phyloP scores from a whole-genome alignment of 2,329 filamentous ascomycete genomes.

The Talaromyces albobiverticillius region DNA sequence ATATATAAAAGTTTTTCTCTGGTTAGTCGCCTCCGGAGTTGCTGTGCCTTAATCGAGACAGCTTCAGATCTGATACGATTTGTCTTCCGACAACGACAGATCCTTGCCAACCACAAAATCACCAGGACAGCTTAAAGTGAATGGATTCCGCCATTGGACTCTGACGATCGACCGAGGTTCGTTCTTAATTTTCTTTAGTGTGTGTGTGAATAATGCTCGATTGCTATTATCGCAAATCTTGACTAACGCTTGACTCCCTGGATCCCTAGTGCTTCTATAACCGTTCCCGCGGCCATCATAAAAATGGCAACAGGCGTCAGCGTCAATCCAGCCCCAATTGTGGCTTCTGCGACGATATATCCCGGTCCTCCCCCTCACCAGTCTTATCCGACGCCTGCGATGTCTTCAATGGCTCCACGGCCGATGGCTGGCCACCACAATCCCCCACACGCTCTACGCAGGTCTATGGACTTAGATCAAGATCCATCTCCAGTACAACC shows the following conservation, averaged over 20 bases:
- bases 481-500: slow-evolving; percentile 27
- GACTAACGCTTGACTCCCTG: not conserved
- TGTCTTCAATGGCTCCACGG: slow-evolving; percentile 15
- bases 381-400: slow-evolving; percentile 37
- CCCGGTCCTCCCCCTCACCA: slow-evolving; percentile 39
- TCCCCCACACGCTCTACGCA: slow-evolving; percentile 41
- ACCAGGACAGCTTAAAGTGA: slow-evolving; percentile 15
- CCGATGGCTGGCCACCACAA: slow-evolving; percentile 34
- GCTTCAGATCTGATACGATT: not conserved
- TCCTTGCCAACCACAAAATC: not conserved
- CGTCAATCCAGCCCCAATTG: slow-evolving; percentile 37
- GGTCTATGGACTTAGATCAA: slow-evolving; percentile 42
- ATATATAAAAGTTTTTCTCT: not conserved
- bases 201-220: too few species aligned
- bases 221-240: too few species aligned
- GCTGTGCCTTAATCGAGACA: not conserved
- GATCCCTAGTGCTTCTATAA: not conserved
- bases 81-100: not conserved
- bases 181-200: slow-evolving; percentile 16
- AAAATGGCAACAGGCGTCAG: slow-evolving; percentile 29
- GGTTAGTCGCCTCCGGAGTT: not conserved
- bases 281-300: slow-evolving; percentile 14
- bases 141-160: slow-evolving; percentile 40
- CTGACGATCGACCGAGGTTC: slow-evolving; percentile 35
- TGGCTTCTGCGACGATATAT: slow-evolving; percentile 42